Percentiles rank a stretch among this genome's conserved stretches.
These are phyloP conservation scores for Fragaria iinumae DNA, from an alignment of 306 rosid genomes.

Conservation along the genomic window DNA sequence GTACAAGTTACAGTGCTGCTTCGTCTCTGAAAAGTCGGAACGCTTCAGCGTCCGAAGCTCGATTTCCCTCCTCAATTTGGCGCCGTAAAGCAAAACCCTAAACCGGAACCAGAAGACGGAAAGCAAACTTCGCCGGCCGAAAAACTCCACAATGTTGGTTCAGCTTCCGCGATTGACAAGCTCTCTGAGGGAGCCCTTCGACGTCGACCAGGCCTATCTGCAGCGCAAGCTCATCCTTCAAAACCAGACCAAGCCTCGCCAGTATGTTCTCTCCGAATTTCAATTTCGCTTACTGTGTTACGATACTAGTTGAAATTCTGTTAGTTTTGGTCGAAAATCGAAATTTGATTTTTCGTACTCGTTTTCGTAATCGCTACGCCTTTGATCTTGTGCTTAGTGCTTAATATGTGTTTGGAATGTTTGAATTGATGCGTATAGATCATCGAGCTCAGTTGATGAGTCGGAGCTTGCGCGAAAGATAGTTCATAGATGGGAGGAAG, in stretches of 20 bases:
- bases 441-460: constrained; percentile 37
- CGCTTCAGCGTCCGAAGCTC: not conserved
- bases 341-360: not conserved
- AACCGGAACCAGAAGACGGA: not conserved
- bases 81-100: constrained; percentile 1
- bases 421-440: constrained; percentile 24
- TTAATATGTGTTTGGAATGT: not conserved
- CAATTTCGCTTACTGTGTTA: not conserved
- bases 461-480: constrained; percentile 53
- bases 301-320: not conserved
- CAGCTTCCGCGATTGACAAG: constrained; percentile 53
- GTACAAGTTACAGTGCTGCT: not conserved
- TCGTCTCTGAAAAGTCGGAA: not conserved
- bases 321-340: not conserved
- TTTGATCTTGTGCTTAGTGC: not conserved
- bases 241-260: constrained; percentile 24
- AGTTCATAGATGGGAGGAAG: constrained; percentile 52
- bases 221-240: constrained; percentile 55
- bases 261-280: constrained; percentile 18
- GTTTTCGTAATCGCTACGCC: not conserved
- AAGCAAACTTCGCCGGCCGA: not conserved
- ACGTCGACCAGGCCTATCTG: constrained; percentile 52
- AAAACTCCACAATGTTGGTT: constrained; percentile 36
- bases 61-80: not conserved
- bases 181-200: constrained; percentile 49